Evolutionary conservation across 2,329 filamentous ascomycete species (phyloP).

Genomic region (Alternaria panax): DNA sequence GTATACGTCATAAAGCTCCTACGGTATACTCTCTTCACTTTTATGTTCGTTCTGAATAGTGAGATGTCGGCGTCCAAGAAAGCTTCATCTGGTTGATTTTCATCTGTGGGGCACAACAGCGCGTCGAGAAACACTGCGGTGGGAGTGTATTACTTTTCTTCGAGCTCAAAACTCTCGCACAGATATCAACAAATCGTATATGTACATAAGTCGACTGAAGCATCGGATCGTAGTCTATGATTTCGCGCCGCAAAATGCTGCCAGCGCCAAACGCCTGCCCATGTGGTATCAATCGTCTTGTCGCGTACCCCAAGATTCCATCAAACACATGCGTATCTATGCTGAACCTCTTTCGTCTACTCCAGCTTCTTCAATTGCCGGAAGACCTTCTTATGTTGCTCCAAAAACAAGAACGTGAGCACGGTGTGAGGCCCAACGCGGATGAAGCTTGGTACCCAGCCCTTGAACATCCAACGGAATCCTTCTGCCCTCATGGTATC

Average conservation of each 20-base stretch:
- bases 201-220: not conserved
- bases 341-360: not conserved
- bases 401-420: constrained; percentile 84
- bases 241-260: constrained; percentile 1
- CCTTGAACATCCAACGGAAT: constrained; percentile 84
- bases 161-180: not conserved
- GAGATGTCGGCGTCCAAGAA: not conserved
- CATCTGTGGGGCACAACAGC: not conserved
- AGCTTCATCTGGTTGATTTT: not conserved
- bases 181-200: not conserved
- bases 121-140: not conserved
- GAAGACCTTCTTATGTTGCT: constrained; percentile 84
- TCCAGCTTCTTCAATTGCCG: constrained; percentile 44
- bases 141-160: not conserved
- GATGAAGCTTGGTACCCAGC: constrained; percentile 83
- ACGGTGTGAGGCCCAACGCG: constrained; percentile 78
- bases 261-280: constrained; percentile 13
- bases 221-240: not conserved
- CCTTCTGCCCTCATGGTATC: constrained; percentile 77
- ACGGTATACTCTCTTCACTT: not conserved
- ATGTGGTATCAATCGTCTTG: constrained; percentile 13
- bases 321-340: not conserved
- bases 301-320: not conserved
- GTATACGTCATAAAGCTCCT: not conserved
- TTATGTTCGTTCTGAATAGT: not conserved